Base-by-base conservation (phyloP, 257 asterid species). In the Catharanthus roseus region DNA sequence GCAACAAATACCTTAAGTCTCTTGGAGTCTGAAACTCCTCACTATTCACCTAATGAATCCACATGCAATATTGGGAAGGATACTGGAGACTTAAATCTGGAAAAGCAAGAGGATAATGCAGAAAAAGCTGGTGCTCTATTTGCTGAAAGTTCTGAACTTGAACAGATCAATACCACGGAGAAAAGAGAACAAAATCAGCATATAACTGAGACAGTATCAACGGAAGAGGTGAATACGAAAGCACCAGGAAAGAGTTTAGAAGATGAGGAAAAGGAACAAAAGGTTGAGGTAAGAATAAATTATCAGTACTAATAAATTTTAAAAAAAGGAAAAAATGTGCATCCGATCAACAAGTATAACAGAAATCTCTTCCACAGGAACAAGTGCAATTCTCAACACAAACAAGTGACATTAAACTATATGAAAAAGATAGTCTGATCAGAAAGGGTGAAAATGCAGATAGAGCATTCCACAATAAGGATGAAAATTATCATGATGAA, bases 101-200 rank as follows among this genome's bases (percentile, higher is more conserved):
- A 65, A 54, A 75, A 60, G 16, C 53, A 78, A 72, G 80, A 80
- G 34, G 75, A 67, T 34, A 29, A 28, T 45, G 73, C 64, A 38
- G 71, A 53, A 42, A 49, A 70, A 56, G 75, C 50, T 36, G 77
- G 68, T 33, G 65, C 57, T 73, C 70, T 34, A 26, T 33, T 58
- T 63, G 51, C 74, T 65, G 71, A 64, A 75, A 64, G 60, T 69
- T 64, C 63, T 66, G 71, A 55, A 36, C 79, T 33, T 50, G 71
- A 45, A 38, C 81, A 78, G 66, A 74, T 42, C 68, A 78, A 82
- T 75, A 68, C 74, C 72, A 56, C n/a, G 57, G 23, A 67, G 61
- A n/a, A 49, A 12, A 29, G 44, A 47, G 63, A 69, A 19, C 57
- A 68, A 54, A 16, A n/a, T 44, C 26, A 10, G 21, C n/a, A 7